Evolutionary conservation across 2,329 filamentous ascomycete genomes (phyloP).

Genomic region (Tolypocladium sp.): DNA sequence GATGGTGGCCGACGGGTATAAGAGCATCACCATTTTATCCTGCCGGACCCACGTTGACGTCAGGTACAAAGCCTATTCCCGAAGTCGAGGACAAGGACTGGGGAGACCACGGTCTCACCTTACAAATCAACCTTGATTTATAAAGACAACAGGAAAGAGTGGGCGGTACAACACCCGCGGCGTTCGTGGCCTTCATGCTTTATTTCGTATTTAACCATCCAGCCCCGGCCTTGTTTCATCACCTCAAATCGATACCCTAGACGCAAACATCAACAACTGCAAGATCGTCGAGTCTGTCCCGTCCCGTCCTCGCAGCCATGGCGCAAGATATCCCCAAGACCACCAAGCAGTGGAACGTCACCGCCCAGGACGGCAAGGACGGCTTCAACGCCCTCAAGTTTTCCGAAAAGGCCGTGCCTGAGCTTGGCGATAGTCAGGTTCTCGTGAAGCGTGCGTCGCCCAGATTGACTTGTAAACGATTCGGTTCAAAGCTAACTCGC

Average conservation of each 20-base stretch:
- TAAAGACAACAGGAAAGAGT: background rate
- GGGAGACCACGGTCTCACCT: background rate
- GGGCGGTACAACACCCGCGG: background rate
- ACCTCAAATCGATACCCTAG: too few species aligned
- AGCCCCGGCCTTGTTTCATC: background rate
- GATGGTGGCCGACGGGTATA: background rate
- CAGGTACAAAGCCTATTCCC: background rate
- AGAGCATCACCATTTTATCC: background rate
- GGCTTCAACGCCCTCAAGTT: slow-evolving; percentile 53
- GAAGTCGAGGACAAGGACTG: background rate
- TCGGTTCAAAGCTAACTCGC: slow-evolving; percentile 2
- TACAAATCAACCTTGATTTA: background rate
- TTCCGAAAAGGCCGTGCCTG: slow-evolving; percentile 45
- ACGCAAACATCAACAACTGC: background rate
- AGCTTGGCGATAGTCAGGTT: slow-evolving; percentile 61
- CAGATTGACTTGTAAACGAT: background rate
- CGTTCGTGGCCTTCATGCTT: background rate
- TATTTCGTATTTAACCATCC: background rate
- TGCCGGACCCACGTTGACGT: background rate
- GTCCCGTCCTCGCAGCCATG: slow-evolving; percentile 7
- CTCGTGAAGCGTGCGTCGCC: slow-evolving; percentile 46
- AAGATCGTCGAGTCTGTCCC: background rate
- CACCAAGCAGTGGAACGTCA: slow-evolving; percentile 48
- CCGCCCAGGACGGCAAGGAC: slow-evolving; percentile 24
- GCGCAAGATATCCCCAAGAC: slow-evolving; percentile 24